These are phyloP conservation scores for Orbilia quercus DNA, from an alignment of 2,329 filamentous ascomycete genomes.

Conservation along the genomic window DNA sequence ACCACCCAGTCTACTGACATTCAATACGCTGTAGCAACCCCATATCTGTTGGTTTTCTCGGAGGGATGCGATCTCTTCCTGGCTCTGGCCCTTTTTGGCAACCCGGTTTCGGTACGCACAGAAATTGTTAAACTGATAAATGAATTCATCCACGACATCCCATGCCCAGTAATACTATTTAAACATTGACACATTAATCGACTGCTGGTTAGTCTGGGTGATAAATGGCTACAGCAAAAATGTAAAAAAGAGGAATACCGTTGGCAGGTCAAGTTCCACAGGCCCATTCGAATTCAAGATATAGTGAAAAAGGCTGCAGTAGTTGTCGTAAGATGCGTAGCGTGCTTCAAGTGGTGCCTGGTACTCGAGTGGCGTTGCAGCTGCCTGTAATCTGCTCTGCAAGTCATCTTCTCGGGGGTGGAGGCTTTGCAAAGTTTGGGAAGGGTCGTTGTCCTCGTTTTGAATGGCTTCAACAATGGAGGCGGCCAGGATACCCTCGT, in stretches of 20 bases:
- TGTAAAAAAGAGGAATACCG: slow-evolving; percentile 72
- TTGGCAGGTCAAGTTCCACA: slow-evolving; percentile 94
- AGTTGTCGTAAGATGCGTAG: slow-evolving; percentile 98
- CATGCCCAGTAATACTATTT: slow-evolving; percentile 97
- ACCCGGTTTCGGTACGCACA: slow-evolving; percentile 94
- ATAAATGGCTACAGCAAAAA: slow-evolving; percentile 6
- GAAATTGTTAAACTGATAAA: slow-evolving; percentile 99
- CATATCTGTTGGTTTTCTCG: slow-evolving; percentile 98
- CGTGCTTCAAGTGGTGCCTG: slow-evolving; percentile 95
- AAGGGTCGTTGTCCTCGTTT: slow-evolving; percentile 81
- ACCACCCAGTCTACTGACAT: slow-evolving; percentile 66
- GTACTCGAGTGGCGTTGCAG: slow-evolving; percentile 94
- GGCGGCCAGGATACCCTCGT: slow-evolving; percentile 93
- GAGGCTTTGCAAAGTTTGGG: slow-evolving; percentile 71
- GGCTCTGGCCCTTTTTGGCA: slow-evolving; percentile 81
- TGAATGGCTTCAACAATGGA: slow-evolving; percentile 97
- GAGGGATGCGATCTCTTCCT: slow-evolving; percentile 90
- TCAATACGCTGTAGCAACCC: slow-evolving; percentile 99
- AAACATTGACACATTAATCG: not conserved
- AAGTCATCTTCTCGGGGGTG: slow-evolving; percentile 84
- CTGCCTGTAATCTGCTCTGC: slow-evolving; percentile 88
- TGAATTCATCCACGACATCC: slow-evolving; percentile 99
- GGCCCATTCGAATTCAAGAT: slow-evolving; percentile 99
- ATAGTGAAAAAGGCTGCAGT: slow-evolving; percentile 99
- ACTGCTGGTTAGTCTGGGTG: not conserved